phyloP scores from a whole-genome alignment of 345 rosid genomes.

The Corymbia maculata region DNA sequence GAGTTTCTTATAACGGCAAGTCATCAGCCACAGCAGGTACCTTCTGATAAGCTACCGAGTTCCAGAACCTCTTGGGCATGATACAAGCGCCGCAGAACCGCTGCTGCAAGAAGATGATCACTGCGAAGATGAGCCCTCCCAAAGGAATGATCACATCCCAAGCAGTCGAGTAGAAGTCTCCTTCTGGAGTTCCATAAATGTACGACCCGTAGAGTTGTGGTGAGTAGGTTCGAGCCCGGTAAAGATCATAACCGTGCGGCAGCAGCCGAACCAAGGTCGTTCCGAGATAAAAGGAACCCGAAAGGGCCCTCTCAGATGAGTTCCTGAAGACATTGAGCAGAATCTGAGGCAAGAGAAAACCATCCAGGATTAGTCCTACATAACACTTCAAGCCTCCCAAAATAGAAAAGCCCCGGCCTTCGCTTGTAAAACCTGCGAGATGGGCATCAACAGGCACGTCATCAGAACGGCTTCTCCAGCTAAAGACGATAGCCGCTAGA shows the following conservation, averaged over 20 bases:
- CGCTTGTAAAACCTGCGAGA: not conserved
- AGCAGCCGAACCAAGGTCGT: slow-evolving; percentile 19
- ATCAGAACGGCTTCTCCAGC: not conserved
- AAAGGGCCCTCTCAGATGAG: slow-evolving; percentile 19
- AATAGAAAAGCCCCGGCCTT: not conserved
- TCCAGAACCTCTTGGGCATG: slow-evolving; percentile 19
- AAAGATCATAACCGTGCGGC: slow-evolving; percentile 49
- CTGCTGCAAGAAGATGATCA: slow-evolving; percentile 31
- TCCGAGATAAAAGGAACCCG: slow-evolving; percentile 19
- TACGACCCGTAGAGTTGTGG: slow-evolving; percentile 13
- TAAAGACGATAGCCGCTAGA: slow-evolving; percentile 10
- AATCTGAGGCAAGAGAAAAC: slow-evolving; percentile 36
- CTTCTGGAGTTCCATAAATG: slow-evolving; percentile 22
- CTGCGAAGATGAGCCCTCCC: slow-evolving; percentile 20
- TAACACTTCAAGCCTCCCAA: slow-evolving; percentile 23
- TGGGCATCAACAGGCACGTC: not conserved
- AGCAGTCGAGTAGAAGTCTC: slow-evolving; percentile 30
- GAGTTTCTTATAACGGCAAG: not conserved
- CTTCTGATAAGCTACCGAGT: slow-evolving; percentile 19
- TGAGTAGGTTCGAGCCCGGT: slow-evolving; percentile 9
- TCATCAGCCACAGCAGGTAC: slow-evolving; percentile 8
- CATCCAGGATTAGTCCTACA: slow-evolving; percentile 31
- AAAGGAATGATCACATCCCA: slow-evolving; percentile 29
- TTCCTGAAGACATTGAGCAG: slow-evolving; percentile 26
- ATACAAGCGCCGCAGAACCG: slow-evolving; percentile 33